Evolutionary conservation across 2,329 filamentous ascomycete species (phyloP).

Genomic region (Penicillium concentricum): DNA sequence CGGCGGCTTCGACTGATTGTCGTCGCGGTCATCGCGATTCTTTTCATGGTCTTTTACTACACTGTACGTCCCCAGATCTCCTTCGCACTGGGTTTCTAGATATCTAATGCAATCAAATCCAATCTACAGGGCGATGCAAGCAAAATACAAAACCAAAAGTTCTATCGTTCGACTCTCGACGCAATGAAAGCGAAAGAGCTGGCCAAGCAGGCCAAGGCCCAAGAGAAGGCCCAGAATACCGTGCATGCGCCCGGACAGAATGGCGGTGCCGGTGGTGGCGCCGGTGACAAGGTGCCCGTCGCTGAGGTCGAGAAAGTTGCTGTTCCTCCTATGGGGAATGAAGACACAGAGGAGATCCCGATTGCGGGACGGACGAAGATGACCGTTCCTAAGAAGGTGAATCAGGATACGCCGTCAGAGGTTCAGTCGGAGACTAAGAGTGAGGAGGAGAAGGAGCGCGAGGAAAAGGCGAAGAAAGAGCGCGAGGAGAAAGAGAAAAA

Average conservation of each 20-base stretch:
- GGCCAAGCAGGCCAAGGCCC: slow-evolving; percentile 48
- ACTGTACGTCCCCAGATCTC: slow-evolving; percentile 51
- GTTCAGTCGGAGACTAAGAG: slow-evolving; percentile 9
- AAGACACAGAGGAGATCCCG: slow-evolving; percentile 46
- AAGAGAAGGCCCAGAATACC: slow-evolving; percentile 53
- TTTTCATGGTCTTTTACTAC: slow-evolving; percentile 72
- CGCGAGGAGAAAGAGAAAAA: slow-evolving; percentile 18
- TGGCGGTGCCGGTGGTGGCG: slow-evolving; percentile 30
- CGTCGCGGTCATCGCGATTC: slow-evolving; percentile 61
- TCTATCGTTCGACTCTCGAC: slow-evolving; percentile 56
- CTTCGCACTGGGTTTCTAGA: not conserved
- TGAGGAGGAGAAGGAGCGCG: slow-evolving; percentile 38
- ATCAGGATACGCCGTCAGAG: slow-evolving; percentile 21
- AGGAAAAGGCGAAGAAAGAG: slow-evolving; percentile 56
- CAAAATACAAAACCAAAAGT: slow-evolving; percentile 45
- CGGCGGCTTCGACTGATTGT: slow-evolving; percentile 68
- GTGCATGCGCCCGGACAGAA: slow-evolving; percentile 10
- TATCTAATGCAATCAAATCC: not conserved
- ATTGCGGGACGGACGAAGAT: slow-evolving; percentile 57
- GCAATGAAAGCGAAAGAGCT: slow-evolving; percentile 53
- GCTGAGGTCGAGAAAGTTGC: slow-evolving; percentile 55
- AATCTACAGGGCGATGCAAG: slow-evolving; percentile 38
- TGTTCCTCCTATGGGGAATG: slow-evolving; percentile 40
- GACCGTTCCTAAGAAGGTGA: slow-evolving; percentile 41
- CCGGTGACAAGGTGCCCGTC: slow-evolving; percentile 52